Conservation (phyloP, 352 stramenopile species). For the Globisporangium nagaii region DNA sequence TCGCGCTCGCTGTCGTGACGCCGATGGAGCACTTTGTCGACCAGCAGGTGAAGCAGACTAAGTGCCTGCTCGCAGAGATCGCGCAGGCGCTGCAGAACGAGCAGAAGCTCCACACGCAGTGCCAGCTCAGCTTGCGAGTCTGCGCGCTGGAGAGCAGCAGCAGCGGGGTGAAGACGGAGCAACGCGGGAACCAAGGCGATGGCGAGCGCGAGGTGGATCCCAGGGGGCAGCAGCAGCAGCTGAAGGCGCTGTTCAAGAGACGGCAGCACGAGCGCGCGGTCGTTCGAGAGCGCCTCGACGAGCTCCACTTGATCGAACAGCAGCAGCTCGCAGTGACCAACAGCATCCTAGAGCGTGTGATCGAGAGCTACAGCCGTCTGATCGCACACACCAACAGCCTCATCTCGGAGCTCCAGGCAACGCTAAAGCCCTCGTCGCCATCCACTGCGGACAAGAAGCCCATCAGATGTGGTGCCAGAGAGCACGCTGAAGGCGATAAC, state of each 20-base stretch:
- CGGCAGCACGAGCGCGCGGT: conserved; percentile 19
- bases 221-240: not conserved
- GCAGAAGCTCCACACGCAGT: conserved; percentile 21
- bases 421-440: too few species aligned
- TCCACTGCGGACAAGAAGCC: not conserved
- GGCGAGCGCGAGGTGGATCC: not conserved
- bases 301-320: conserved; percentile 28
- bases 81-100: conserved; percentile 36
- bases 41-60: conserved; percentile 32
- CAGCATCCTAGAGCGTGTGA: conserved; percentile 12
- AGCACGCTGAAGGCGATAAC: not conserved
- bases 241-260: conserved; percentile 12
- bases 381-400: conserved; percentile 5
- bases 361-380: conserved; percentile 21
- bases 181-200: not conserved
- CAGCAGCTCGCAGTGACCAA: conserved; percentile 22
- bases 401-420: conserved; percentile 13
- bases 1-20: conserved; percentile 19
- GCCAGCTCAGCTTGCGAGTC: not conserved
- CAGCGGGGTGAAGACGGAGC: not conserved
- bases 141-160: not conserved
- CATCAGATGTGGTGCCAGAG: not conserved
- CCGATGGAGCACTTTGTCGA: conserved; percentile 28
- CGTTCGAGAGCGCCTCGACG: conserved; percentile 29
- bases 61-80: conserved; percentile 37